Percentiles rank a stretch among this genome's conserved stretches.
Evolutionary conservation across 1,139 yeast species (phyloP).

Genomic region (Yamadazyma atlantica): DNA sequence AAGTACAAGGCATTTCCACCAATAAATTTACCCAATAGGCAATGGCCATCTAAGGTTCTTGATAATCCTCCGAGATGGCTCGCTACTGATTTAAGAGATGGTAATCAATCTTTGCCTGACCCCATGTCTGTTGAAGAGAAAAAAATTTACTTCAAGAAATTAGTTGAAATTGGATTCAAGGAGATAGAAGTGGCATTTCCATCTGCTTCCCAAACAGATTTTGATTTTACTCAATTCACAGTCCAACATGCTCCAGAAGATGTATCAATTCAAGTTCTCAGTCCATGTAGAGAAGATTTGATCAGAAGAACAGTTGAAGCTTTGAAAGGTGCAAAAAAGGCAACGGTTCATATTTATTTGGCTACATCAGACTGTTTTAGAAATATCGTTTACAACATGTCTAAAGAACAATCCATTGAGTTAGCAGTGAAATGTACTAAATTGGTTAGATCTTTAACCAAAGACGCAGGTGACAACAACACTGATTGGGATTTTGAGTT

Average conservation of each 20-base stretch:
- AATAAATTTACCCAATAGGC: conserved; percentile 38
- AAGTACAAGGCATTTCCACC: conserved; percentile 41
- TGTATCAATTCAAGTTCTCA: conserved; percentile 47
- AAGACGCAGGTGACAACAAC: conserved; percentile 32
- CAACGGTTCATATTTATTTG: conserved; percentile 47
- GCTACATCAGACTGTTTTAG: conserved; percentile 50
- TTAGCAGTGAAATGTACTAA: conserved; percentile 44
- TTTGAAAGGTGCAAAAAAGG: conserved; percentile 47
- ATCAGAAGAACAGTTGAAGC: conserved; percentile 47
- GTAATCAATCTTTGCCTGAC: conserved; percentile 50
- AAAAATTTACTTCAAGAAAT: conserved; percentile 45
- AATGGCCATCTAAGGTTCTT: conserved; percentile 43
- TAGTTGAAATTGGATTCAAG: conserved; percentile 46
- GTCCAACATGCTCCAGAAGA: conserved; percentile 49
- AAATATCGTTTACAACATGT: conserved; percentile 46
- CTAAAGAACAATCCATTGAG: conserved; percentile 40
- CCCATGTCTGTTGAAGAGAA: conserved; percentile 49
- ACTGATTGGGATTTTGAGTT: conserved; percentile 49
- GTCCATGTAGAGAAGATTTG: conserved; percentile 47
- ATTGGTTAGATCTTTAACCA: conserved; percentile 42
- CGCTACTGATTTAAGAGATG: conserved; percentile 50
- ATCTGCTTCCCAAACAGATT: conserved; percentile 50
- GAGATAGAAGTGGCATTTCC: conserved; percentile 52
- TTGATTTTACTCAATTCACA: conserved; percentile 49
- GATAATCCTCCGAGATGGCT: conserved; percentile 50